Evolutionary conservation across 768 basidiomycete genomes (phyloP).

Genomic region (Suillus plorans): DNA sequence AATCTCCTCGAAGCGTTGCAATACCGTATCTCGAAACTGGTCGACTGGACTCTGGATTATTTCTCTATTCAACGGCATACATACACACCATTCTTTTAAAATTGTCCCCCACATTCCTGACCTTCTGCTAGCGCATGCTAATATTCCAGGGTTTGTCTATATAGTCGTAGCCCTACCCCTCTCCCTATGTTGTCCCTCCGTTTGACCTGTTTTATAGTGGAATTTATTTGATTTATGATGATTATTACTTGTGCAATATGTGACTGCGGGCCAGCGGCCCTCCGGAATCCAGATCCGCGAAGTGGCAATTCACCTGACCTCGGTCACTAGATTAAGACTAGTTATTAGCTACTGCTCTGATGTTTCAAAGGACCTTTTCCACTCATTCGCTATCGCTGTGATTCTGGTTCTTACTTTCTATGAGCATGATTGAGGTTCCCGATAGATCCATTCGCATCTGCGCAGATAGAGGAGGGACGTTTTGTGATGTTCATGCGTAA

Average conservation of each 20-base stretch:
- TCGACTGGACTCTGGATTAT: slow-evolving; percentile 5
- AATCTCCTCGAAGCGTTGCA: background rate
- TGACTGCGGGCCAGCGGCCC: background rate
- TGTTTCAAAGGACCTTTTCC: background rate
- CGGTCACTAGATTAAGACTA: background rate
- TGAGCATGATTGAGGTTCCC: slow-evolving; percentile 41
- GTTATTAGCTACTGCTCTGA: background rate
- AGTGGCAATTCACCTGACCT: slow-evolving; percentile 1
- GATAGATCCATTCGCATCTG: slow-evolving; percentile 82
- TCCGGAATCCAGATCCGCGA: background rate
- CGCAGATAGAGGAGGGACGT: slow-evolving; percentile 89
- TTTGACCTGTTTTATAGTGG: slow-evolving; percentile 10
- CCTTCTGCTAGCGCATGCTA: slow-evolving; percentile 22
- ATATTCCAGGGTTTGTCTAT: slow-evolving; percentile 19
- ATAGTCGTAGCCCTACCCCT: slow-evolving; percentile 16
- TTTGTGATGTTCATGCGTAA: slow-evolving; percentile 86
- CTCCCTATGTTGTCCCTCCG: slow-evolving; percentile 30
- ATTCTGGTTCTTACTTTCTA: background rate
- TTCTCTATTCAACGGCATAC: slow-evolving; percentile 2
- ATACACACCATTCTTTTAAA: slow-evolving; percentile 13
- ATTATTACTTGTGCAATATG: no score
- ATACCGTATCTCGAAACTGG: background rate
- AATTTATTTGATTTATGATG: slow-evolving; percentile 1
- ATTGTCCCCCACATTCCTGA: background rate
- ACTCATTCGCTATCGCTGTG: background rate